Evolutionary conservation across 2,329 filamentous ascomycete genomes (phyloP).

Genomic region (Dothiorella sarmentorum): DNA sequence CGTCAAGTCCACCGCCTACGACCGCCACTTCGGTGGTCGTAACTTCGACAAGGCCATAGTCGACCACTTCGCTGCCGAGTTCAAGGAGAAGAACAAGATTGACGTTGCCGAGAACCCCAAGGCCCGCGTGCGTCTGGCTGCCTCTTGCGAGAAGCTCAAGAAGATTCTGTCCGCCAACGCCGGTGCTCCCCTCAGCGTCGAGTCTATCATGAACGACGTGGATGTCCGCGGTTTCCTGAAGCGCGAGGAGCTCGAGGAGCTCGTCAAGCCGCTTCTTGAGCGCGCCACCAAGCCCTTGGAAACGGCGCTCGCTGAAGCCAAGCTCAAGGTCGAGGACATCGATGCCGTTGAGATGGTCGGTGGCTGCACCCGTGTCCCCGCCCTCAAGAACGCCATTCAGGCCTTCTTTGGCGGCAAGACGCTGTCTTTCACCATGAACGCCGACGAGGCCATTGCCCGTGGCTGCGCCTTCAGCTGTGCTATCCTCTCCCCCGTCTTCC

Average conservation of each 20-base stretch:
- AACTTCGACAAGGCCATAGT: constrained; percentile 95
- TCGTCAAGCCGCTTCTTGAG: constrained; percentile 79
- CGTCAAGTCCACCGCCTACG: constrained; percentile 87
- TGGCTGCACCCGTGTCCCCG: constrained; percentile 88
- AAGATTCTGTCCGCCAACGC: constrained; percentile 97
- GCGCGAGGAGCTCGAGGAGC: constrained; percentile 87
- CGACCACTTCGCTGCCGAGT: constrained; percentile 92
- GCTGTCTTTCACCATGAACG: constrained; percentile 95
- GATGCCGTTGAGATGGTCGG: constrained; percentile 91
- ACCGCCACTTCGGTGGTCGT: constrained; percentile 94
- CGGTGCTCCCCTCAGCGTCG: constrained; percentile 88
- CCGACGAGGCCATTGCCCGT: constrained; percentile 93
- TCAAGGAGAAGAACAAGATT: constrained; percentile 97
- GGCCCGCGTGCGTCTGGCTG: constrained; percentile 79
- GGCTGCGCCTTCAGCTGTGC: constrained; percentile 97
- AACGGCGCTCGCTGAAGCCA: constrained; percentile 90
- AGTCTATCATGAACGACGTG: constrained; percentile 97
- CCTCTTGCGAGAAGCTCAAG: constrained; percentile 95
- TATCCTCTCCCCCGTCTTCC: constrained; percentile 95
- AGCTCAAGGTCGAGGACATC: constrained; percentile 86
- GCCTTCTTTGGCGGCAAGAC: constrained; percentile 89
- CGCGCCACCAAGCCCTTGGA: constrained; percentile 73
- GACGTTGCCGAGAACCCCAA: constrained; percentile 89
- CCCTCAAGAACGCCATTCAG: constrained; percentile 86
- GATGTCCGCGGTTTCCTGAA: constrained; percentile 88